Conservation (phyloP, 2,329 filamentous ascomycete species). For the Podosphaera xanthii region DNA sequence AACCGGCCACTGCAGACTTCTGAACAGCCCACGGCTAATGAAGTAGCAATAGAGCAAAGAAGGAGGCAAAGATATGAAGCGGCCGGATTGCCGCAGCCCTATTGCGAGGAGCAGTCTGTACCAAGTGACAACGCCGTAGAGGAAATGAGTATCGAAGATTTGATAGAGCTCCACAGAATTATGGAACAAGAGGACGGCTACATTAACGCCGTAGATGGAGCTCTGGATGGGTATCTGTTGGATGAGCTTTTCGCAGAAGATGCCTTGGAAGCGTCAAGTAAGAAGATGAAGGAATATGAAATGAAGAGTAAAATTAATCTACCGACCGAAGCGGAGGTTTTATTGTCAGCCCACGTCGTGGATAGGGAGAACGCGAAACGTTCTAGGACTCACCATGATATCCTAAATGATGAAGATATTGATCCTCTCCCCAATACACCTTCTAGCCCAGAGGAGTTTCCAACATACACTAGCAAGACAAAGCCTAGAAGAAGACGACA, state of each 20-base stretch:
- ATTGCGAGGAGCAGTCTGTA: too few species aligned
- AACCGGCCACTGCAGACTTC: background rate
- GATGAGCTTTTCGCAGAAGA: too few species aligned
- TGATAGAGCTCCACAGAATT: background rate
- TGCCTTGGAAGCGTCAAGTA: background rate
- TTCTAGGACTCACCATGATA: background rate
- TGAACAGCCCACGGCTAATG: background rate
- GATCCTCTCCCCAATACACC: background rate
- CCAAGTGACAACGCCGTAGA: background rate
- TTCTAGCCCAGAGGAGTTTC: background rate
- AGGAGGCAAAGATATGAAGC: too few species aligned
- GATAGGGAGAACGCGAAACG: too few species aligned
- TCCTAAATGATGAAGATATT: background rate
- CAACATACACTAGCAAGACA: background rate
- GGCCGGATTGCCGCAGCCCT: too few species aligned
- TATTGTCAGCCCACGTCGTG: background rate
- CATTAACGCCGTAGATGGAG: too few species aligned
- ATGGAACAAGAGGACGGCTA: too few species aligned
- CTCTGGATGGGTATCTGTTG: too few species aligned
- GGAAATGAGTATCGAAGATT: background rate
- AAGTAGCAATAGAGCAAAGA: background rate
- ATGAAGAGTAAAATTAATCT: background rate
- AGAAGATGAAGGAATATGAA: background rate
- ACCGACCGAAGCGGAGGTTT: background rate
- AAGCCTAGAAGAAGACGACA: background rate